Base-by-base conservation (phyloP, 768 basidiomycete species). In the Boletus edulis region DNA sequence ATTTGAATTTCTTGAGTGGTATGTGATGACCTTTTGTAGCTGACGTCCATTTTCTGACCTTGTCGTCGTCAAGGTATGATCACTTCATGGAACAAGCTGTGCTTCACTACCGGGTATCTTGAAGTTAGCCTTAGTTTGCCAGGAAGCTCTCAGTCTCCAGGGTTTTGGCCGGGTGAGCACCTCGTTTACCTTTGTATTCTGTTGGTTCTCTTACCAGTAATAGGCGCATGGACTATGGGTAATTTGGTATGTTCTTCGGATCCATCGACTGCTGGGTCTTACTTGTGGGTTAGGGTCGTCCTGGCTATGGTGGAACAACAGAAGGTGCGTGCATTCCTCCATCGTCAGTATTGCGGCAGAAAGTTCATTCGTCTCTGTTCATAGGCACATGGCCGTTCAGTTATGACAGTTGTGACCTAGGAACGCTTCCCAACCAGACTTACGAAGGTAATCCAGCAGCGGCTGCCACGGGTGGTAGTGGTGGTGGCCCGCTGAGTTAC, bases 81-180 rank as follows among this genome's bases (percentile, higher is more conserved):
- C 11, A 85, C 88, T 61, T 81, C 85, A 13, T 97, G 95, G 94
- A 96, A 97, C 73, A 92, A 97, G 72, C 72, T 97, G 51, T 98
- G 95, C 73, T 97, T 94, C 73, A 95, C 86, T 15, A 93, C 92
- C 0, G 94, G 92, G 3, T 94, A 94, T 66, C 76, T 98, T 53
- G 97, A 97, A 72, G 83, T 87, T 3, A 81, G 78, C n/a, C 62
- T 92, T 18, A 90, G 87, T 66, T 67, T 92, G 61, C 90, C 91
- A 17, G 91, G 90, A 6, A 70, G 75, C 12, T 74, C 80, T 1
- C 59, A 64, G 39, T 76, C 78, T 15, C 81, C 87, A 12, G 94
- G 94, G 7, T 77, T 91, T 56, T 97, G 94, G 95, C 94, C 96
- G 51, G 94, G 86, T 78, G 65, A 73, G 45, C 76, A 67, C 70